Conservation (phyloP, 352 stramenopile species). For the Pythium guiyangense region DNA sequence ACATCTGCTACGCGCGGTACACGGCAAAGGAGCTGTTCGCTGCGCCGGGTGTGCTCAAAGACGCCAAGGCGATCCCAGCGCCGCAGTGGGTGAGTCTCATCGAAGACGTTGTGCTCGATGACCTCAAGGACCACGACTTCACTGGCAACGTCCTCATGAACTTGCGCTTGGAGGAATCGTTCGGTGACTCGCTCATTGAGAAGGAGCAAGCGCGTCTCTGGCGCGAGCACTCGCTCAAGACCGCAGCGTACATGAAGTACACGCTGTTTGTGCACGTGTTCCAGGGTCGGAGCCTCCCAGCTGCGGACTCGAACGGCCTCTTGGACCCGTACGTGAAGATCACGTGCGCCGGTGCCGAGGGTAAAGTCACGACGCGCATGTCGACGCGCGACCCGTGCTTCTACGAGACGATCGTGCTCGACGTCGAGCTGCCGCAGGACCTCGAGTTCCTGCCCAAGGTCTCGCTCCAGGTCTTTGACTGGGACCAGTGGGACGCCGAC, state of each 20-base stretch:
- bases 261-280: slow-evolving; percentile 82
- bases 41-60: slow-evolving; percentile 23
- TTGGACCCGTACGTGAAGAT: slow-evolving; percentile 84
- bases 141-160: slow-evolving; percentile 82
- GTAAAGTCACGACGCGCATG: slow-evolving; percentile 51
- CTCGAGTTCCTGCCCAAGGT: slow-evolving; percentile 62
- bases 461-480: slow-evolving; percentile 73
- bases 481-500: slow-evolving; percentile 65
- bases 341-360: slow-evolving; percentile 65
- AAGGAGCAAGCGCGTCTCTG: slow-evolving; percentile 41
- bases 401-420: slow-evolving; percentile 79
- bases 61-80: slow-evolving; percentile 26
- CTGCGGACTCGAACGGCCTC: slow-evolving; percentile 65
- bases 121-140: slow-evolving; percentile 80
- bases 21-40: slow-evolving; percentile 62
- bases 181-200: slow-evolving; percentile 26
- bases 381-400: slow-evolving; percentile 77
- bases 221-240: slow-evolving; percentile 49
- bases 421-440: slow-evolving; percentile 72
- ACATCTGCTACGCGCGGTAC: slow-evolving; percentile 82
- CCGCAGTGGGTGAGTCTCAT: slow-evolving; percentile 70
- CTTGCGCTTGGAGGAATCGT: slow-evolving; percentile 45
- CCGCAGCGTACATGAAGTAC: slow-evolving; percentile 70
- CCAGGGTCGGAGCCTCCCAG: slow-evolving; percentile 64
- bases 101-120: slow-evolving; percentile 77